Percentiles rank a stretch among this genome's conserved stretches.
Conservation (phyloP, 176 grass and related monocot genomes). For the Miscanthus lutarioriparius region DNA sequence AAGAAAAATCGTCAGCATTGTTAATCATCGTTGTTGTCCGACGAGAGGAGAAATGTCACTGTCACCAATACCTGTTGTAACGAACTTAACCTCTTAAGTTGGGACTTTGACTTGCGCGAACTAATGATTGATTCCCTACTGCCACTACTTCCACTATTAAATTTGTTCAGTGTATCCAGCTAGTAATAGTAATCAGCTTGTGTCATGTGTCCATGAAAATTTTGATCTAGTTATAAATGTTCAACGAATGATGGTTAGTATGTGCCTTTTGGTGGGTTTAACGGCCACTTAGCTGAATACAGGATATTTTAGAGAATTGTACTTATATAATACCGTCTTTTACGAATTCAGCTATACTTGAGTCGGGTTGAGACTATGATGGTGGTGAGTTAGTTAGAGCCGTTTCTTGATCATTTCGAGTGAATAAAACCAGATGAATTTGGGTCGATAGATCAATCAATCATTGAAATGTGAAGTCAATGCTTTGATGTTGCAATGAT, state of each 20-base stretch:
- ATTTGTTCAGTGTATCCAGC: background rate
- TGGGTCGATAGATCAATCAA: background rate
- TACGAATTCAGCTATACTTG: background rate
- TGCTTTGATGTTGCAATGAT: background rate
- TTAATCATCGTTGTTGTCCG: background rate
- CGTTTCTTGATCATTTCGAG: background rate
- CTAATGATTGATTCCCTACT: background rate
- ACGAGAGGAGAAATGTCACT: background rate
- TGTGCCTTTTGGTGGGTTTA: background rate
- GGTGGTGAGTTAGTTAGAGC: background rate
- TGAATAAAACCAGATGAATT: background rate
- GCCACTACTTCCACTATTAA: background rate
- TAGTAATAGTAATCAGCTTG: background rate
- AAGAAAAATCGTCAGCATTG: background rate
- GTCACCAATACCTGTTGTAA: background rate
- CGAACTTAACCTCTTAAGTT: background rate
- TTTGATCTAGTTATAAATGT: background rate
- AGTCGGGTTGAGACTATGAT: background rate
- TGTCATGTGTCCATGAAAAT: background rate
- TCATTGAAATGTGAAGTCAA: background rate
- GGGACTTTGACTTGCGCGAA: background rate
- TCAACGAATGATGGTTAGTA: background rate
- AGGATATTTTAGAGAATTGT: background rate
- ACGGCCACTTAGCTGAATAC: background rate
- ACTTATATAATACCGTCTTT: background rate